Percentiles rank a stretch among this genome's conserved stretches.
Evolutionary conservation across 352 stramenopile species (phyloP).

Genomic region (Phytophthora multivora): DNA sequence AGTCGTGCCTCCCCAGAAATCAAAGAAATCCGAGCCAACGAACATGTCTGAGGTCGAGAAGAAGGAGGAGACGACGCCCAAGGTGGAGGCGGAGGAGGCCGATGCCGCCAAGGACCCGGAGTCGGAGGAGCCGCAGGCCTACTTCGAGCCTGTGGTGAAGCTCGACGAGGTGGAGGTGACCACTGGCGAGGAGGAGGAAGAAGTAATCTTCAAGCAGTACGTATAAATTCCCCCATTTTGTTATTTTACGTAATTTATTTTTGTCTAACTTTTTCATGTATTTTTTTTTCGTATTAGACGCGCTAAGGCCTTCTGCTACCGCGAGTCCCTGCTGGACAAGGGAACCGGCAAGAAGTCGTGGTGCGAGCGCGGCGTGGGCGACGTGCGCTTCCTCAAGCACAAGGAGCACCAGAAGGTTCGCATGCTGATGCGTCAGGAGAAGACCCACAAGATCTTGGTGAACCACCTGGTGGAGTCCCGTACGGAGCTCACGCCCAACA

Average conservation of each 20-base stretch:
- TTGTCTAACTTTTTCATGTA: not conserved
- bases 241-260: not conserved
- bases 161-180: slow-evolving; percentile 96
- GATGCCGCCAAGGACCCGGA: slow-evolving; percentile 69
- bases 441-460: slow-evolving; percentile 99
- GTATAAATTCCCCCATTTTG: slow-evolving; percentile 5
- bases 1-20: slow-evolving; percentile 20
- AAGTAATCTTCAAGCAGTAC: slow-evolving; percentile 93
- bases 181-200: slow-evolving; percentile 97
- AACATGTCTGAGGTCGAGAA: slow-evolving; percentile 70
- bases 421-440: slow-evolving; percentile 98
- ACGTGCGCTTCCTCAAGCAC: slow-evolving; percentile 98
- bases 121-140: slow-evolving; percentile 85
- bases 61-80: slow-evolving; percentile 71
- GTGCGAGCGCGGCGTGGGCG: slow-evolving; percentile 96
- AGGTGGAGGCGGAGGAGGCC: slow-evolving; percentile 59
- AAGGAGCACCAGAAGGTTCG: slow-evolving; percentile 94
- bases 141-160: slow-evolving; percentile 90
- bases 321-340: slow-evolving; percentile 97
- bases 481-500: slow-evolving; percentile 96
- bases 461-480: slow-evolving; percentile 98
- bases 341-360: slow-evolving; percentile 97
- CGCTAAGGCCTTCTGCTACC: slow-evolving; percentile 97
- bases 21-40: slow-evolving; percentile 13
- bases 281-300: slow-evolving; percentile 50